Evolutionary conservation across 441 rosid genomes (phyloP).

Genomic region (Bocquillonia castaneifolia): DNA sequence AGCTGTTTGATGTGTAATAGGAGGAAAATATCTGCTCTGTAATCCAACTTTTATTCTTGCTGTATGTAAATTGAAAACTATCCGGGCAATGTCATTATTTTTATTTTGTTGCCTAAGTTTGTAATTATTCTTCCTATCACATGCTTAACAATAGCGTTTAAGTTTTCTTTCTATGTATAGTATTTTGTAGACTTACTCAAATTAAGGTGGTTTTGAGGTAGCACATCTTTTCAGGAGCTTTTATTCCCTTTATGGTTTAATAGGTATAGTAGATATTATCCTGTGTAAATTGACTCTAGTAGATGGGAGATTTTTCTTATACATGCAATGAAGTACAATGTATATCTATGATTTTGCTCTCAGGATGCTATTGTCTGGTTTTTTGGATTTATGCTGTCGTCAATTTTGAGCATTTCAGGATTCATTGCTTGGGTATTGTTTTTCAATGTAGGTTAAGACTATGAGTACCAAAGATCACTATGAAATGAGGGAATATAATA

Average conservation of each 20-base stretch:
- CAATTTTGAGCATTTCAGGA: conserved; percentile 20
- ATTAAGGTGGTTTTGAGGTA: background rate
- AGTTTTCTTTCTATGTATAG: background rate
- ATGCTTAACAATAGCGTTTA: background rate
- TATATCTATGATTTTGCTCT: conserved; percentile 1
- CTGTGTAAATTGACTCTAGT: background rate
- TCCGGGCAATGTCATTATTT: background rate
- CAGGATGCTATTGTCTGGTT: background rate
- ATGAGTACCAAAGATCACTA: conserved; percentile 65
- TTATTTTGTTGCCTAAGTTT: background rate
- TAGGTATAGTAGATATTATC: background rate
- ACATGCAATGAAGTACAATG: conserved; percentile 2
- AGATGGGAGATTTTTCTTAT: background rate
- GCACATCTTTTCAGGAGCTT: background rate
- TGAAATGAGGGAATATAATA: conserved; percentile 83
- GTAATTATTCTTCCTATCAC: background rate
- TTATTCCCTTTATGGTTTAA: background rate
- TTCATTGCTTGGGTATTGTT: conserved; percentile 12
- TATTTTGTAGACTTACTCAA: background rate
- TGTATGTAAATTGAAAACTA: background rate
- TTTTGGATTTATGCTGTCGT: conserved; percentile 2
- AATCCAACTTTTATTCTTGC: background rate
- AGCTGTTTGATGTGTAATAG: background rate
- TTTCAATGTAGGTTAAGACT: conserved; percentile 46
- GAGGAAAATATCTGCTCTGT: background rate